Evolutionary conservation across 2,329 filamentous ascomycete species (phyloP).

Genomic region (Talaromyces sp.): DNA sequence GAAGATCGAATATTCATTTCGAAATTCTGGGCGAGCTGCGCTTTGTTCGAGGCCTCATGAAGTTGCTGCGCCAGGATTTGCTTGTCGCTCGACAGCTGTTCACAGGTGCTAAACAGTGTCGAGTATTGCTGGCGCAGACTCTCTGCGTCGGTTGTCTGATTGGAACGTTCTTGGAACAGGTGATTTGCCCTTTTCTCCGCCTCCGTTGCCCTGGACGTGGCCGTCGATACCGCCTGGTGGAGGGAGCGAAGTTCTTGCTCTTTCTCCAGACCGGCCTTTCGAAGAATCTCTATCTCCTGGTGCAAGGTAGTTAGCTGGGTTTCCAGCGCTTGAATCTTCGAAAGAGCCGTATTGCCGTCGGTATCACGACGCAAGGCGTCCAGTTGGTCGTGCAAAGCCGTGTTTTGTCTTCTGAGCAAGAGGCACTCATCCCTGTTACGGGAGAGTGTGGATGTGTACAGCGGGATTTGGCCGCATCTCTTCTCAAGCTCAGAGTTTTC

Average conservation of each 20-base stretch:
- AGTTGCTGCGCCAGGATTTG: background rate
- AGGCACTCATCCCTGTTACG: background rate
- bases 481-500: background rate
- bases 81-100: background rate
- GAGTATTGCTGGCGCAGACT: background rate
- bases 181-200: background rate
- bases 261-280: background rate
- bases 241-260: background rate
- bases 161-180: background rate
- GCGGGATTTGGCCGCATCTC: background rate
- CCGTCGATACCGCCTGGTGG: background rate
- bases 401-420: background rate
- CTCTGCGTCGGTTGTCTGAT: background rate
- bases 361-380: background rate
- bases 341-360: background rate
- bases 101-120: background rate
- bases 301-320: background rate
- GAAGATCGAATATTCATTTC: background rate
- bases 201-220: background rate
- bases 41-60: background rate
- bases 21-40: background rate
- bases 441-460: background rate
- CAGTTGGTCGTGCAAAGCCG: background rate
- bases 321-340: background rate
- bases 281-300: slow-evolving; percentile 1